phyloP scores from a whole-genome alignment of 192 early-diverging fungal genomes.

The Rhizophagus prolifer region DNA sequence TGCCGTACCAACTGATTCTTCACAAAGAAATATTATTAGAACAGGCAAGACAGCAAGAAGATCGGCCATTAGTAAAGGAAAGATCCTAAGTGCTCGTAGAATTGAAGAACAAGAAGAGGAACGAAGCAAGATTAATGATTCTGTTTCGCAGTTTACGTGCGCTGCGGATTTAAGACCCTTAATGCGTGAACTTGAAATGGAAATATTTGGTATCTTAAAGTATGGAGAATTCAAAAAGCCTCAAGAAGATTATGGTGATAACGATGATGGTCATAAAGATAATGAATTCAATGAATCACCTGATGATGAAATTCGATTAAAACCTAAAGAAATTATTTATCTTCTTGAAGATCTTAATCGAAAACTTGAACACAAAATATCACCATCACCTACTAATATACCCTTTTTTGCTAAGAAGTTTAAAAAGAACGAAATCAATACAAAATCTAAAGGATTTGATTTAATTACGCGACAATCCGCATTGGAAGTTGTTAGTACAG shows the following conservation, averaged over 20 bases:
- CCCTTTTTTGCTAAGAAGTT: constrained; percentile 40
- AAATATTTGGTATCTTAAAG: constrained; percentile 11
- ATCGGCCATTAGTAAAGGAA: constrained; percentile 19
- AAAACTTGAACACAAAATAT: constrained; percentile 49
- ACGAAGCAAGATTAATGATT: constrained; percentile 1
- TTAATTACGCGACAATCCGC: constrained; percentile 40
- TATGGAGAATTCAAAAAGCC: constrained; percentile 5
- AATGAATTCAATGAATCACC: background rate
- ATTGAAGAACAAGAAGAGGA: constrained; percentile 11
- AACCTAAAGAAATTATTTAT: constrained; percentile 40
- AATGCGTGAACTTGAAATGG: constrained; percentile 36
- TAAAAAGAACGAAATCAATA: constrained; percentile 12
- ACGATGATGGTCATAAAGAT: background rate
- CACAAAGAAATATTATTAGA: constrained; percentile 8
- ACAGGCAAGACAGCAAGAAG: background rate
- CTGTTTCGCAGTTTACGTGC: background rate
- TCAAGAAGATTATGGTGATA: constrained; percentile 1
- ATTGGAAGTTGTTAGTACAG: constrained; percentile 37
- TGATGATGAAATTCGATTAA: constrained; percentile 31
- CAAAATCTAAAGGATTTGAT: constrained; percentile 23
- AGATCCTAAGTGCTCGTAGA: constrained; percentile 7
- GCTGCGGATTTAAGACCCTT: constrained; percentile 33
- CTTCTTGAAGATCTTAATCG: constrained; percentile 48
- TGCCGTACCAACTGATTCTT: background rate
- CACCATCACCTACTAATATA: constrained; percentile 21